Evolutionary conservation across 2,329 filamentous ascomycete genomes (phyloP).

Genomic region (Hymenoscyphus linearis): DNA sequence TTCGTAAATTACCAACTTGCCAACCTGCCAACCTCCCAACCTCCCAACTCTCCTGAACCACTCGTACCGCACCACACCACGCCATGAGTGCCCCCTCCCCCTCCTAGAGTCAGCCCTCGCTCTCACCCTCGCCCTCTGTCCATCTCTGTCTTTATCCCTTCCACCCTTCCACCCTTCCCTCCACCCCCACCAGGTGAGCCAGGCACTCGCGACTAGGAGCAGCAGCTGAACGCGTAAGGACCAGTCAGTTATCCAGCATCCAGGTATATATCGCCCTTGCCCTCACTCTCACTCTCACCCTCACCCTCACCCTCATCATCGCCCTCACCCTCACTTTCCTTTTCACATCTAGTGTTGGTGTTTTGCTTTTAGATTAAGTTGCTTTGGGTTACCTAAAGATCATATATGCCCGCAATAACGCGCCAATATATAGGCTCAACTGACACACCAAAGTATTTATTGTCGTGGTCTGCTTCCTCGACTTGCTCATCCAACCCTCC

Average conservation of each 20-base stretch:
- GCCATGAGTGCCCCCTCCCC: background rate
- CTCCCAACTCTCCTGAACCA: background rate
- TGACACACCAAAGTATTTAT: conserved; percentile 16
- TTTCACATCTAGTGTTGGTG: background rate
- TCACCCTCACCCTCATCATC: no score
- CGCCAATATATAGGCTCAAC: conserved; percentile 18
- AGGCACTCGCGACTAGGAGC: conserved; percentile 13
- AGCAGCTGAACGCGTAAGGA: conserved; percentile 24
- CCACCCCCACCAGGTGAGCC: background rate
- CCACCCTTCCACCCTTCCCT: background rate
- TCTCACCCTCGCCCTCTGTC: no score
- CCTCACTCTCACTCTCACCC: no score
- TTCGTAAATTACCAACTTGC: no score
- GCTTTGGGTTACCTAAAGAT: conserved; percentile 10
- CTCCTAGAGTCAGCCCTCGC: background rate
- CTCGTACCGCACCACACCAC: no score
- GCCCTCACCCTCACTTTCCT: background rate
- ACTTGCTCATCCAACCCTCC: background rate
- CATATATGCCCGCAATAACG: conserved; percentile 8
- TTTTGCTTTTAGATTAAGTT: conserved; percentile 21
- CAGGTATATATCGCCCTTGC: no score
- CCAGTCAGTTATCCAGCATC: background rate
- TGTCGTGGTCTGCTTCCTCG: conserved; percentile 3
- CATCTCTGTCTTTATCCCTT: background rate
- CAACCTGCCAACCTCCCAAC: no score